Base-by-base conservation (phyloP, 2,329 filamentous ascomycete species). In the Westerdykella ornata region DNA sequence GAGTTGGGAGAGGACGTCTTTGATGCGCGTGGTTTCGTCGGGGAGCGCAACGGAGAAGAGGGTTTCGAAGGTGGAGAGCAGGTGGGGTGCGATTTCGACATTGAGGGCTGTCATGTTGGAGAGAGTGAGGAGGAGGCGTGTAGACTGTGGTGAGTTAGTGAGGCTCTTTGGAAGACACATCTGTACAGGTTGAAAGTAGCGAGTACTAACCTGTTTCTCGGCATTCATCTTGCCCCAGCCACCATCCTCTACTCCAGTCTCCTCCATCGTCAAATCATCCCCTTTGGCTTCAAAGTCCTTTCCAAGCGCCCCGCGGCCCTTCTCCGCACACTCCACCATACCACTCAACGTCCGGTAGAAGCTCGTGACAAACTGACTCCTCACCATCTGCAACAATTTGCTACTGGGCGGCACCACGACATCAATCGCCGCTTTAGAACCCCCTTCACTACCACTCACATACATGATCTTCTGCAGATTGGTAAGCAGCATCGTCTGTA, bases 381-480 rank as follows among this genome's bases (percentile, higher is more conserved):
- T 80, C 13, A 97, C 88, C 78, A 89, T 88, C 63, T 94, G 86
- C 33, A 97, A 72, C 33, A 96, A 71, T 65, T 97, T 98, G 6
- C 83, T 75, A 28, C 88, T 83, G 4, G 92, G 94, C 14, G 90
- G 84, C 17, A 84, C 77, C 42, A 97, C 81, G 49, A 98, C 88
- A 56, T 92, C 84, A 11, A 87, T 79, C 4, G 82, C 77, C 7
- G 84, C 76, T 64, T 86, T 88, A 34, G 75, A 78, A 71, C 82
- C 84, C 16, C 87, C 86, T 51, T 96, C 90, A 1, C 85, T 84
- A 3, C 37, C 38, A 6, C 16, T 47, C 33, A 98, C 82, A 62
- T 96, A 98, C 19, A 96, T 74, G 40, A 97, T 94, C 70, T 90
- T 94, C 66, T 98, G 92, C 80, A 97, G 85, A 41, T 89, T 88